Evolutionary conservation across 2,329 filamentous ascomycete species (phyloP), one percentile per base, ranked within the genome.

Genomic region (Ilyonectria destructans): DNA sequence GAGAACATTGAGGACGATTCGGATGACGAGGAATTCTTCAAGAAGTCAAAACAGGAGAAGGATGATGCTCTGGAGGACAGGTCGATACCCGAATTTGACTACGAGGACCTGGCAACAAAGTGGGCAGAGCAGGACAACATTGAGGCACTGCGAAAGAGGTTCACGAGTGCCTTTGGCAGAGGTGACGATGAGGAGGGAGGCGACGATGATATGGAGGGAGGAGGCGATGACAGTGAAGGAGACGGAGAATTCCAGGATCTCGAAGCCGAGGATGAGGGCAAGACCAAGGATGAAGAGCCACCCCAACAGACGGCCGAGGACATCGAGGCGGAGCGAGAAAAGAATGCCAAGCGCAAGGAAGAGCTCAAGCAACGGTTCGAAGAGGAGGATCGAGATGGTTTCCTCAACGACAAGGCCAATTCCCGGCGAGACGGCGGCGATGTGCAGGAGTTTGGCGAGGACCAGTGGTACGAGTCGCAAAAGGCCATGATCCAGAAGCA

Each of bases 391-490:
- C 89, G 94, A n/a, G 96, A 99, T 79, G 96, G 96, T 0, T 95
- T 98, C 79, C 90, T 93, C 76, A 97, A 97, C 77, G 94, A 96
- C 81, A 97, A 97, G 78, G 91, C 93, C 31, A 90, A 91, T 58
- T 92, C 92, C 12, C 88, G 92, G 40, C 86, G 89, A 70, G 92
- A 94, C 72, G 90, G 89, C 33, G 91, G 88, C 37, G 87, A 87
- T 3, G 85, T 90, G 6, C 90, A 96, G 60, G 92, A 97, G 77
- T 98, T 97, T 77, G 96, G 95, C 59, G 96, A 99, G 81, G 96
- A 99, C 79, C 94, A 99, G 63, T 99, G 97, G 97, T 99, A 99
- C 79, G 96, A 98, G 78, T 90, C 93, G 31, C 96, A 99, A 79
- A 99, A 99, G 84, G 94, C 96, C 35, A 88, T 93, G 80, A 91